These are phyloP conservation scores for Fusarium falciforme DNA, from an alignment of 2,329 filamentous ascomycete species.

Conservation along the genomic window DNA sequence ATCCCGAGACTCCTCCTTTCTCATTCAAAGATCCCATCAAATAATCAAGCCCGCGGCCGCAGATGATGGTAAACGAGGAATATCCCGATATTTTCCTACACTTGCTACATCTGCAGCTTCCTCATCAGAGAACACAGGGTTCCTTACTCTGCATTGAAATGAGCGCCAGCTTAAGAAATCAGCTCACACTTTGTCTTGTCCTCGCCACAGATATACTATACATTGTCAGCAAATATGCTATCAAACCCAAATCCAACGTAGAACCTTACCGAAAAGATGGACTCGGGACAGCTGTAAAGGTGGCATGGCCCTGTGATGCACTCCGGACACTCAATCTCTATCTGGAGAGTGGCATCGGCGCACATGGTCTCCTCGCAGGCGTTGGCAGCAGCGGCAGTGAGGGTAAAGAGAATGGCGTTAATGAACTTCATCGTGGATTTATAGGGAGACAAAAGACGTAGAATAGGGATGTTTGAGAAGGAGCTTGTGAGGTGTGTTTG, in stretches of 20 bases:
- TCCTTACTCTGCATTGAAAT: background rate
- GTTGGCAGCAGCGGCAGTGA: background rate
- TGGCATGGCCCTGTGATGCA: slow-evolving; percentile 10
- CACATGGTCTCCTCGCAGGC: background rate
- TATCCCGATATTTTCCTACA: too few relatives aligned
- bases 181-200: slow-evolving; percentile 12
- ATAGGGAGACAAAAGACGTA: background rate
- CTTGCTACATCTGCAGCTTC: too few relatives aligned
- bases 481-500: background rate
- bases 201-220: slow-evolving; percentile 8
- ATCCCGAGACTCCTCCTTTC: background rate
- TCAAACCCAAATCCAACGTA: background rate
- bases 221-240: accelerated
- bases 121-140: background rate
- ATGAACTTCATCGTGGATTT: background rate
- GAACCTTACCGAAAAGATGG: background rate
- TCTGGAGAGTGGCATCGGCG: background rate
- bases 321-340: background rate
- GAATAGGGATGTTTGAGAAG: background rate
- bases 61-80: background rate
- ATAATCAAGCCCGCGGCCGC: background rate
- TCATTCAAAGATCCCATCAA: background rate
- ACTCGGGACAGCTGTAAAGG: background rate
- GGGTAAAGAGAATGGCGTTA: background rate
- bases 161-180: background rate